Base-by-base conservation (phyloP, 1,139 yeast species). In the Blastobotrys arbuscula region DNA sequence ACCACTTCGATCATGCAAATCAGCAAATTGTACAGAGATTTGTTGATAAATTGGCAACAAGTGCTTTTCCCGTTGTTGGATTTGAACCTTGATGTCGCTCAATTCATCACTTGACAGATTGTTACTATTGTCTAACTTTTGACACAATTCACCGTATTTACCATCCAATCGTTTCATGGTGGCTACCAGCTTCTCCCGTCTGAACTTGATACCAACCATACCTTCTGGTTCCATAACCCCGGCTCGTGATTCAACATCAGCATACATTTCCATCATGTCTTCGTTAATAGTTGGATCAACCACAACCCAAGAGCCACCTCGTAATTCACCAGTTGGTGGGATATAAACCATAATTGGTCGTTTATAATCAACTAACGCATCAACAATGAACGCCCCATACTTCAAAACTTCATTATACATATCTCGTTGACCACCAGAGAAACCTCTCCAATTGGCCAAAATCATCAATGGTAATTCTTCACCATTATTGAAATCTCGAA, bases 301-400 rank as follows among this genome's bases (percentile, higher is more conserved):
- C 58, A 92, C 98, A 51, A 94, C 98, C 98, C 98, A 92, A 28
- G 98, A 92, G 68, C 98, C 98, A 76, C 98, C 98, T 79, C 98
- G 87, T 61, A 94, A 79, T 71, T 92, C 98, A 68, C 97, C 97
- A 61, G 85, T 80, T 53, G 98, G 98, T 50, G 98, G 98, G 67
- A 92, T 92, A 70, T 92, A 92, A 31, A 94, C 88, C 74, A 92
- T 83, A 57, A 92, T 85, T 53, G 98, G 98, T 71, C 90, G 98
- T 69, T 88, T 88, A 78, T 84, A 92, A 62, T 83, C 96, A 60
- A 89, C 96, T 56, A 92, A 77, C 12, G 98, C 97, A 68, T 92
- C 98, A 56, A 92, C 98, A 71, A 92, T 92, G 70, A 77, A 89
- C 3, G 97, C 82, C 66, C 98, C 98, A 66, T 87, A 92, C 71